These are phyloP conservation scores for Zalerion maritima DNA, from an alignment of 495 filamentous ascomycete species.

Conservation along the genomic window DNA sequence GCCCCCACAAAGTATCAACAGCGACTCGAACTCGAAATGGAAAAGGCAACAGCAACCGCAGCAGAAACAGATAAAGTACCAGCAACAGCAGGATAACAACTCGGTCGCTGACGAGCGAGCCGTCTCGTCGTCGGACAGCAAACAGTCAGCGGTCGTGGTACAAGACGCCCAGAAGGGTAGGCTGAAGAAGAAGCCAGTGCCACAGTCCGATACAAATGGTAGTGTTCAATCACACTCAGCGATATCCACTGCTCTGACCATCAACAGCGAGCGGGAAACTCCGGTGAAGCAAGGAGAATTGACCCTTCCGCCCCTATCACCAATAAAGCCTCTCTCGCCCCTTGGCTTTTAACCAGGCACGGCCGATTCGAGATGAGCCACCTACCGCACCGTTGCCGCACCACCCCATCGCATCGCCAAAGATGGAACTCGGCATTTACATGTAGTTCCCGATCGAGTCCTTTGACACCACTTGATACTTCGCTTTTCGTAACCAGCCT, in stretches of 20 bases:
- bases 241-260: constrained; percentile 26
- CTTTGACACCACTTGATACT: too few species aligned
- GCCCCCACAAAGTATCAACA: constrained; percentile 19
- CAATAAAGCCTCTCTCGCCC: constrained; percentile 57
- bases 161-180: constrained; percentile 11
- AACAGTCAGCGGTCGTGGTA: constrained; percentile 18
- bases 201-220: constrained; percentile 15
- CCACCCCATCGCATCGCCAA: too few species aligned
- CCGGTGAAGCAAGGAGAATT: constrained; percentile 19
- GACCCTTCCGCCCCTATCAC: constrained; percentile 46
- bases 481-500: too few species aligned
- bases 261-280: constrained; percentile 25
- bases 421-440: too few species aligned
- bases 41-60: constrained; percentile 11
- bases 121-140: constrained; percentile 51
- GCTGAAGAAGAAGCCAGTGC: constrained; percentile 23
- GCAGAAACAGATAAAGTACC: constrained; percentile 4
- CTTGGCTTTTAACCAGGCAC: constrained; percentile 34
- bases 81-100: constrained; percentile 6
- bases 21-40: constrained; percentile 18
- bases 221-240: constrained; percentile 19
- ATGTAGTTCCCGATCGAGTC: too few species aligned
- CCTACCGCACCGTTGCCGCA: too few species aligned
- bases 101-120: constrained; percentile 39
- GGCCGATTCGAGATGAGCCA: too few species aligned